Percentiles rank a stretch among this genome's conserved stretches.
Conservation (phyloP, 139 green algal species). For the Nannochloris sp. region DNA sequence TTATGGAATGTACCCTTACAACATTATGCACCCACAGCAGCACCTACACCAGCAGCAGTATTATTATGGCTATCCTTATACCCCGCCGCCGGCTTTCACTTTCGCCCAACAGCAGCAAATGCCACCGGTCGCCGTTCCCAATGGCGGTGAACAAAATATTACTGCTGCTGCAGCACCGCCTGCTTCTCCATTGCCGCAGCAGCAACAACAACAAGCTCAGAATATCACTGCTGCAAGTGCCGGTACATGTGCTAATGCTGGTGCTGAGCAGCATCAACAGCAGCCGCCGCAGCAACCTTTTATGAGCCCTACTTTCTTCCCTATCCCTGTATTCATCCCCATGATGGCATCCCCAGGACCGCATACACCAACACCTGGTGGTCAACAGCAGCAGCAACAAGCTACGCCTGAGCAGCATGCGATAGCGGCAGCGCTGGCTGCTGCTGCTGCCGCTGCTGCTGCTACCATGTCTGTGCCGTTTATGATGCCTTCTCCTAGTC, state of each 20-base stretch:
- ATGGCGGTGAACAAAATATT: background rate
- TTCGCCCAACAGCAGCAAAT: background rate
- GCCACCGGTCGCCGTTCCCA: background rate
- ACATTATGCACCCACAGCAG: background rate
- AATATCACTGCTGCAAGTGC: background rate
- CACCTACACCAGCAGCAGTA: background rate
- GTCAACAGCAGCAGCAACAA: background rate
- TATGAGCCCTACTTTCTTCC: too few species aligned
- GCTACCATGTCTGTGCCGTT: background rate
- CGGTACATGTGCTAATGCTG: background rate
- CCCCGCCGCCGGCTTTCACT: background rate
- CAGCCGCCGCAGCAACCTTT: too few species aligned
- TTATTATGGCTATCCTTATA: background rate
- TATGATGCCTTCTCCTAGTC: background rate
- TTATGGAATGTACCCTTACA: background rate
- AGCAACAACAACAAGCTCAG: background rate
- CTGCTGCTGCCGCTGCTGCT: background rate
- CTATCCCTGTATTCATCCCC: background rate
- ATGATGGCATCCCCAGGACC: background rate
- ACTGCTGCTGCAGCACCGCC: background rate
- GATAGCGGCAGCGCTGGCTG: background rate
- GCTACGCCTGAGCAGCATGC: background rate
- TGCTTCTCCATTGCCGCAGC: background rate
- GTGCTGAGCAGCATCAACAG: background rate
- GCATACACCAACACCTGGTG: background rate